phyloP scores from a whole-genome alignment of 495 filamentous ascomycete genomes.

The Rusavskia elegans region DNA sequence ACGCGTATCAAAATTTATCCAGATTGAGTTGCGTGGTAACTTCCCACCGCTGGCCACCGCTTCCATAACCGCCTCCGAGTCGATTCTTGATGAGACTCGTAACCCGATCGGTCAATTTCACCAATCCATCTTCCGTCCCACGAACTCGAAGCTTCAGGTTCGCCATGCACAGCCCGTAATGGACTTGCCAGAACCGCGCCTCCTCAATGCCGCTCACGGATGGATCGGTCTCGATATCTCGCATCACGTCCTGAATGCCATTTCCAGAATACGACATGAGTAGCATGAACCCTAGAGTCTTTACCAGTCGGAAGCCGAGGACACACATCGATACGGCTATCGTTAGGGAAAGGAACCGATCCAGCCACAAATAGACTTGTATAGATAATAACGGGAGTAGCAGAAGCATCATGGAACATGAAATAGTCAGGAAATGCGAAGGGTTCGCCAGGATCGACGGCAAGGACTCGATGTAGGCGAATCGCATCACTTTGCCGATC shows the following conservation, averaged over 20 bases:
- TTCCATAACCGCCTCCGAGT: slow-evolving; percentile 74
- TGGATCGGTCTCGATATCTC: slow-evolving; percentile 69
- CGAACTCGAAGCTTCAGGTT: slow-evolving; percentile 67
- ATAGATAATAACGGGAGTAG: slow-evolving; percentile 70
- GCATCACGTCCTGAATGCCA: slow-evolving; percentile 59
- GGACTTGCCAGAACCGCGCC: slow-evolving; percentile 94
- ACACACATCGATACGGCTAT: slow-evolving; percentile 77
- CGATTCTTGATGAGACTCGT: slow-evolving; percentile 67
- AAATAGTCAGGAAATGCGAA: slow-evolving; percentile 82
- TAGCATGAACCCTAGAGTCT: slow-evolving; percentile 78
- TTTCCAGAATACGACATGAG: slow-evolving; percentile 70
- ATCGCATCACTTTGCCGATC: slow-evolving; percentile 71
- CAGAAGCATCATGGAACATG: slow-evolving; percentile 64
- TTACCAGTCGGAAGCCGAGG: slow-evolving; percentile 66
- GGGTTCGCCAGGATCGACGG: slow-evolving; percentile 78
- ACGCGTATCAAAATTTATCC: slow-evolving; percentile 11
- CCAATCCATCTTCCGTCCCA: slow-evolving; percentile 48
- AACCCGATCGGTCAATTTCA: slow-evolving; percentile 55
- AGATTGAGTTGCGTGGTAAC: slow-evolving; percentile 38
- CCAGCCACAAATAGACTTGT: slow-evolving; percentile 59
- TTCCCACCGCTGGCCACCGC: slow-evolving; percentile 77
- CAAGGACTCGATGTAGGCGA: slow-evolving; percentile 67
- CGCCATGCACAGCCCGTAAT: slow-evolving; percentile 92
- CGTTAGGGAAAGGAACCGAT: slow-evolving; percentile 60
- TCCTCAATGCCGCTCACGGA: slow-evolving; percentile 65